These are phyloP conservation scores for Tephrocybe sp. DNA, from an alignment of 768 basidiomycete species.

Conservation along the genomic window DNA sequence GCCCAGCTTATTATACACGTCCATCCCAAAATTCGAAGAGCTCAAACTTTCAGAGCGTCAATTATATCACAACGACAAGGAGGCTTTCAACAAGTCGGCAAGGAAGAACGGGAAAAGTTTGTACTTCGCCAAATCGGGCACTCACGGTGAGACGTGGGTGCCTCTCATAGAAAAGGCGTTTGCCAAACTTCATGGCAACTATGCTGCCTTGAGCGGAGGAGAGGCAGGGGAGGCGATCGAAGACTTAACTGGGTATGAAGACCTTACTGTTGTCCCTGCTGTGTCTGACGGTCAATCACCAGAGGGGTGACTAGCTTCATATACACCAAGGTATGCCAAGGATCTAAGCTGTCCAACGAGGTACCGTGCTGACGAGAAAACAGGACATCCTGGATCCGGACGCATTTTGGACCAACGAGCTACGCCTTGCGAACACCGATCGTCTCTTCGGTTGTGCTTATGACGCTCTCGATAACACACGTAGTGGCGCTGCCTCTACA, in stretches of 20 bases:
- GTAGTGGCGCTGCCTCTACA: conserved; percentile 23
- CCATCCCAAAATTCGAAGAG: conserved; percentile 53
- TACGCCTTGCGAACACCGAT: conserved; percentile 45
- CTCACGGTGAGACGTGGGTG: conserved; percentile 57
- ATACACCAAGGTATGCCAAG: conserved; percentile 22
- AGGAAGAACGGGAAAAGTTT: conserved; percentile 47
- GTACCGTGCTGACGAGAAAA: neutral
- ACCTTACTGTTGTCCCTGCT: neutral
- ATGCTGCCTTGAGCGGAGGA: conserved; percentile 42
- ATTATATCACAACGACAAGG: conserved; percentile 51
- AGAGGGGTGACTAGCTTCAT: conserved; percentile 29
- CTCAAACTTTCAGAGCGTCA: conserved; percentile 37
- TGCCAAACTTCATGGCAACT: conserved; percentile 57
- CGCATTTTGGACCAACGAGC: conserved; percentile 51
- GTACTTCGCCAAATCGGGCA: conserved; percentile 49
- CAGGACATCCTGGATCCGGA: conserved; percentile 52
- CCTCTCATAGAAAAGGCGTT: conserved; percentile 61
- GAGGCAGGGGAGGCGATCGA: conserved; percentile 50
- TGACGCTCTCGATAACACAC: conserved; percentile 27
- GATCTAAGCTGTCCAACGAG: too few relatives aligned
- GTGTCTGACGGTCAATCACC: neutral
- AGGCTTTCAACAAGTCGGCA: conserved; percentile 42
- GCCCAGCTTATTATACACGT: conserved; percentile 45
- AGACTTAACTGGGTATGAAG: conserved; percentile 53
- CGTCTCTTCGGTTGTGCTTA: conserved; percentile 52